Evolutionary conservation across 495 filamentous ascomycete species (phyloP), one percentile per base, ranked within the genome.

Genomic region (Penicillium parvum): DNA sequence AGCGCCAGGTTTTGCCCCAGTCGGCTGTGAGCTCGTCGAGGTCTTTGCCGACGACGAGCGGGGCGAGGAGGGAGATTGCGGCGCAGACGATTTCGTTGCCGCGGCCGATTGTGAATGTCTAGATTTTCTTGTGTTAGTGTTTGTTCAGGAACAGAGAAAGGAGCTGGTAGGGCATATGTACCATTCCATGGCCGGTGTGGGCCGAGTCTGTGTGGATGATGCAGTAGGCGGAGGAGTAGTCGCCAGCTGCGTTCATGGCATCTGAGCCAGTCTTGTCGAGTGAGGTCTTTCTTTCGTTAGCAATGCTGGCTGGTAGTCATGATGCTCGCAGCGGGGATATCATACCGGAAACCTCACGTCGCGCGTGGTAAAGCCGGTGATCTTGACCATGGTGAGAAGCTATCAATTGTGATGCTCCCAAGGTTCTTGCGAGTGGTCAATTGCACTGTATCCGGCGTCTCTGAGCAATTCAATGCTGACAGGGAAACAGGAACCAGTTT

Each of bases 81-180:
- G 78, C 62, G 73, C 88, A 92, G 64, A 96, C 89, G 47, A 95
- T 83, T 65, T 95, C 89, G 68, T 95, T 96, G 49, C 90, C 90
- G 49, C 90, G 87, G 61, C 90, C 90, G 53, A 95, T 95, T 25
- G 90, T 96, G 74, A 96, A 96, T 52, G 90, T 95, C 87, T 90
- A 46, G 25, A 17, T 3, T 11, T n/a, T 11, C 7, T 20, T 28
- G 23, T 19, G 37, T 50, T 39, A 48, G 26, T 20, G 32, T 19
- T 10, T 11, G 20, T 35, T 29, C 4, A 17, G 19, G 19, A 1
- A n/a, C 5, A 8, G 25, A 10, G 11, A 4, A 4, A 19, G 21
- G 15, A n/a, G 5, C 6, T 16, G 37, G 7, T 10, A 30, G 30
- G 20, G 14, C 11, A 17, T 19, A 50, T 61, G 23, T 73, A 91